Conservation (phyloP, 441 rosid species). For the Gossypium davidsonii region DNA sequence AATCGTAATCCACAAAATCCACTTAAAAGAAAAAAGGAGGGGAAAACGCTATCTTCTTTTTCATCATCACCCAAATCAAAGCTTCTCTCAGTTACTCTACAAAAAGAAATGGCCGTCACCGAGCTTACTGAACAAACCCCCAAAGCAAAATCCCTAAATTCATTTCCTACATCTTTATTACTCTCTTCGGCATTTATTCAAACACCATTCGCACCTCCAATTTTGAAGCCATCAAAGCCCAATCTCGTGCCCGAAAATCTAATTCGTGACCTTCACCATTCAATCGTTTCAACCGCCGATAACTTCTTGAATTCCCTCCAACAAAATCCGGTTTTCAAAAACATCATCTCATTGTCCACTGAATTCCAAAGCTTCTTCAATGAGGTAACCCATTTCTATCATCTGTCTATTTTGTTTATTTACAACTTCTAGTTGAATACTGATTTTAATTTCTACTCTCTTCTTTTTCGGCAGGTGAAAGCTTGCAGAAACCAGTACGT, state of each 20-base stretch:
- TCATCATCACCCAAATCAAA: background rate
- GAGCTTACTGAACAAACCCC: slow-evolving; percentile 24
- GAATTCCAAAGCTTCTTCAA: slow-evolving; percentile 38
- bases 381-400: slow-evolving; percentile 33
- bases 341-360: slow-evolving; percentile 36
- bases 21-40: background rate
- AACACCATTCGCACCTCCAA: slow-evolving; percentile 30
- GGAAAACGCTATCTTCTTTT: slow-evolving; percentile 11
- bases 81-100: background rate
- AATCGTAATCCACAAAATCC: background rate
- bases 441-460: background rate
- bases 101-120: slow-evolving; percentile 18
- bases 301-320: slow-evolving; percentile 31
- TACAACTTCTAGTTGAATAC: background rate
- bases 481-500: slow-evolving; percentile 31
- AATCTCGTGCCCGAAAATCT: slow-evolving; percentile 27
- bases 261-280: slow-evolving; percentile 36
- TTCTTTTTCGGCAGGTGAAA: slow-evolving; percentile 27
- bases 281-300: slow-evolving; percentile 37
- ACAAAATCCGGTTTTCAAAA: slow-evolving; percentile 41
- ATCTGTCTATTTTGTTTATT: background rate
- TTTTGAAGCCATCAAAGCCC: slow-evolving; percentile 26
- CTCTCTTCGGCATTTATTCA: slow-evolving; percentile 44
- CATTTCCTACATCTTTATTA: slow-evolving; percentile 24
- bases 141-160: slow-evolving; percentile 4